Conservation (phyloP, 1,284 basidiomycete species). For the Golubevia sp. region DNA sequence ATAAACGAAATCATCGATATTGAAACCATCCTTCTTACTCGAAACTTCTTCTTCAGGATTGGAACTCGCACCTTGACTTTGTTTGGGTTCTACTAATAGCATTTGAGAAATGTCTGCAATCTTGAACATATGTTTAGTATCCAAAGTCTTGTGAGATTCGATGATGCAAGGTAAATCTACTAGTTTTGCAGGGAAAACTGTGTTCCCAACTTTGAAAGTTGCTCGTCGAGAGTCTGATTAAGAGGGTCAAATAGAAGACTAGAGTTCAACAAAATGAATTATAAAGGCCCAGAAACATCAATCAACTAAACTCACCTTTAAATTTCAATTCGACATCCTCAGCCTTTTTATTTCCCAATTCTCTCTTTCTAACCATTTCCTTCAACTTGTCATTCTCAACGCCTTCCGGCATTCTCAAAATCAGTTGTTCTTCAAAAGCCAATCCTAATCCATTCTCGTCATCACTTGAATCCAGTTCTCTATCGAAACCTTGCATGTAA, state of each 20-base stretch:
- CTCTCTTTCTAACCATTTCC: constrained; percentile 71
- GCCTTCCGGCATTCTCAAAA: constrained; percentile 84
- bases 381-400: constrained; percentile 48
- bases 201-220: constrained; percentile 82
- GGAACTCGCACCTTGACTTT: no score
- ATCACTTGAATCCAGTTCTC: constrained; percentile 93
- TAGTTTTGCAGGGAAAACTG: constrained; percentile 84
- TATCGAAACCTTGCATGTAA: constrained; percentile 67
- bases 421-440: constrained; percentile 96
- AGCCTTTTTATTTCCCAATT: constrained; percentile 70
- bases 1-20: constrained; percentile 95
- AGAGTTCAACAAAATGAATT: neutral
- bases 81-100: constrained; percentile 30
- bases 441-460: constrained; percentile 71
- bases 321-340: constrained; percentile 96
- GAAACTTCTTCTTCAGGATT: constrained; percentile 1
- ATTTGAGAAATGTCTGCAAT: constrained; percentile 89
- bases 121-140: constrained; percentile 93
- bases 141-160: constrained; percentile 94
- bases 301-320: constrained; percentile 71
- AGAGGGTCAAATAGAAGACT: neutral
- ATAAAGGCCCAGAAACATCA: neutral
- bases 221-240: constrained; percentile 83
- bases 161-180: constrained; percentile 94
- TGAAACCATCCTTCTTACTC: constrained; percentile 65